Evolutionary conservation across 306 rosid species (phyloP).

Genomic region (Hippophae gyantsensis): DNA sequence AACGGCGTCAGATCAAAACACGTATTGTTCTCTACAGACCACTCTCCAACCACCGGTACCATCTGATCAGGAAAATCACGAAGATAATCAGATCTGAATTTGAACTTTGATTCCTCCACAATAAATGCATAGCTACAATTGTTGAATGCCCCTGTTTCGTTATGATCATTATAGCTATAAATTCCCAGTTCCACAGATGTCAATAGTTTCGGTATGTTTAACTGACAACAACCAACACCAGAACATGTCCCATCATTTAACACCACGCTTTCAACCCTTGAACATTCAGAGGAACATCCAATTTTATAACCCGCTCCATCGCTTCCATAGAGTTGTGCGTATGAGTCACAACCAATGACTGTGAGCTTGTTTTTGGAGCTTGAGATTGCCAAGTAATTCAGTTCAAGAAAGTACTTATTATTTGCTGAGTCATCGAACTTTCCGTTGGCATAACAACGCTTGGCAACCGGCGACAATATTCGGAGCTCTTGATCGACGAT

Average conservation of each 20-base stretch:
- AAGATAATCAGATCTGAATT: constrained; percentile 3
- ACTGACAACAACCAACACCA: constrained; percentile 35
- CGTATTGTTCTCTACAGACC: no score
- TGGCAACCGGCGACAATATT: neutral
- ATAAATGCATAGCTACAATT: constrained; percentile 30
- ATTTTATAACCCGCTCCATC: neutral
- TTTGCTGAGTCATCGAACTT: rapidly evolving
- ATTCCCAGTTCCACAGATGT: rapidly evolving
- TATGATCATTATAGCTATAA: rapidly evolving
- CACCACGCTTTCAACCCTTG: neutral
- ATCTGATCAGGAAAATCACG: no score
- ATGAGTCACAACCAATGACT: constrained; percentile 26
- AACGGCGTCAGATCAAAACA: no score
- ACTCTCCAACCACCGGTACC: no score
- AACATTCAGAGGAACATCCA: constrained; percentile 25
- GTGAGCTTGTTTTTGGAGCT: constrained; percentile 18
- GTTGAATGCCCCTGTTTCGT: neutral
- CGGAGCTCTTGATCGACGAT: constrained; percentile 7
- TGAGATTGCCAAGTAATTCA: constrained; percentile 12
- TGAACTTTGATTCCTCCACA: constrained; percentile 10
- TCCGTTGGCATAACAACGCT: neutral
- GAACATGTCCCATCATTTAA: constrained; percentile 17
- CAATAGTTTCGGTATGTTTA: constrained; percentile 12
- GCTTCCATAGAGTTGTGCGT: rapidly evolving
- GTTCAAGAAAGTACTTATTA: rapidly evolving